Evolutionary conservation across 805 yeast species (phyloP).

Genomic region (Wickerhamiella galacta): DNA sequence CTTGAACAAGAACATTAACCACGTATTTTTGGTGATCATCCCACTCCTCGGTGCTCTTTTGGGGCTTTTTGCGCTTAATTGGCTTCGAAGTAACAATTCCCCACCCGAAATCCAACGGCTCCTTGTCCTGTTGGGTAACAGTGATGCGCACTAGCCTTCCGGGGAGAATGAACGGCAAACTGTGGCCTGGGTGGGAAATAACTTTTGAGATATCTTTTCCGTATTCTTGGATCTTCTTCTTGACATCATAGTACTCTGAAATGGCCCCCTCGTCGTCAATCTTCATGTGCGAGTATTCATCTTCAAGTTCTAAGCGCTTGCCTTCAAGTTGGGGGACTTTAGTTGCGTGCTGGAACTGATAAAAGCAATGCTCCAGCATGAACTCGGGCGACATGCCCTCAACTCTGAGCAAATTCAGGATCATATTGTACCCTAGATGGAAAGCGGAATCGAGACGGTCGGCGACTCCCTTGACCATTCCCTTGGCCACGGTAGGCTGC

Average conservation of each 20-base stretch:
- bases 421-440: constrained; percentile 95
- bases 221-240: constrained; percentile 53
- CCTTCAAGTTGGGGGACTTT: constrained; percentile 75
- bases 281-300: constrained; percentile 30
- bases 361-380: constrained; percentile 87
- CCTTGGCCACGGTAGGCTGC: constrained; percentile 99
- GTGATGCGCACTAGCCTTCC: constrained; percentile 69
- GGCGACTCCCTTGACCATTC: constrained; percentile 98
- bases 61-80: constrained; percentile 40
- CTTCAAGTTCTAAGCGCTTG: constrained; percentile 38
- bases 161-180: constrained; percentile 66
- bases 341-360: constrained; percentile 84
- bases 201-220: constrained; percentile 63
- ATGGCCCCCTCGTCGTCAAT: constrained; percentile 63
- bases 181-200: constrained; percentile 80
- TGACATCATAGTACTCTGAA: constrained; percentile 68
- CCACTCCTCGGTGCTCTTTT: constrained; percentile 38
- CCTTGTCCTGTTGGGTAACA: constrained; percentile 21
- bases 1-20: constrained; percentile 73
- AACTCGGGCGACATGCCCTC: constrained; percentile 98
- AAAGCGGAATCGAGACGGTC: constrained; percentile 95
- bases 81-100: constrained; percentile 69
- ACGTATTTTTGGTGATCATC: constrained; percentile 82
- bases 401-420: constrained; percentile 82
- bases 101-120: constrained; percentile 76